Conservation (phyloP, 805 yeast genomes). For the Starmera quercuum region DNA sequence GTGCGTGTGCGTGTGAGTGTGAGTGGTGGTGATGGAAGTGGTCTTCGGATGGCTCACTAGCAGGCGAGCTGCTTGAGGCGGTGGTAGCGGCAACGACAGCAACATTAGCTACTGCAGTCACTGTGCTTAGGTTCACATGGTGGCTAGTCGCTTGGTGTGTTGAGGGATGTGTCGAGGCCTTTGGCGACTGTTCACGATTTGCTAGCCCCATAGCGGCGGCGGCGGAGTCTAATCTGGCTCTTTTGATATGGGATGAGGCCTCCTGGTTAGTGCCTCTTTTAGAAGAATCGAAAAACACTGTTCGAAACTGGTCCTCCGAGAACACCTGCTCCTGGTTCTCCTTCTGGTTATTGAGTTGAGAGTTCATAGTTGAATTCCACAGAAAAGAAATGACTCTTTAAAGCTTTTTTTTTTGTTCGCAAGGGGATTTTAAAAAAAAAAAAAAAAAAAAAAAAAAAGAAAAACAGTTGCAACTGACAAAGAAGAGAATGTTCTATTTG, state of each 20-base stretch:
- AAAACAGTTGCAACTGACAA: no score
- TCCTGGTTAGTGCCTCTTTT: constrained; percentile 11
- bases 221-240: constrained; percentile 25
- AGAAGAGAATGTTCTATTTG: no score
- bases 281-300: constrained; percentile 20
- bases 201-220: no score
- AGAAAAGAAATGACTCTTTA: constrained; percentile 4
- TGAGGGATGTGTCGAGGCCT: no score
- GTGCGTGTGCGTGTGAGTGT: neutral
- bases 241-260: constrained; percentile 19
- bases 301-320: constrained; percentile 23
- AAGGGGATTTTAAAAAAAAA: no score
- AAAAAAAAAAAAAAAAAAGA: no score
- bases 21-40: constrained; percentile 1
- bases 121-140: no score
- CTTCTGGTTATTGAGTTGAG: constrained; percentile 27
- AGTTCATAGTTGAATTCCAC: constrained; percentile 37
- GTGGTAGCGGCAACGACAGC: constrained; percentile 12
- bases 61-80: constrained; percentile 12
- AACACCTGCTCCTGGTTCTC: constrained; percentile 29
- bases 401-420: no score
- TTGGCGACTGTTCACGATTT: no score
- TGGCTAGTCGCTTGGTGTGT: no score
- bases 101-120: constrained; percentile 17
- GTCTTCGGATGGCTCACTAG: no score